These are phyloP conservation scores for Teratosphaeria gauchensis DNA, from an alignment of 2,329 filamentous ascomycete species.

Conservation along the genomic window DNA sequence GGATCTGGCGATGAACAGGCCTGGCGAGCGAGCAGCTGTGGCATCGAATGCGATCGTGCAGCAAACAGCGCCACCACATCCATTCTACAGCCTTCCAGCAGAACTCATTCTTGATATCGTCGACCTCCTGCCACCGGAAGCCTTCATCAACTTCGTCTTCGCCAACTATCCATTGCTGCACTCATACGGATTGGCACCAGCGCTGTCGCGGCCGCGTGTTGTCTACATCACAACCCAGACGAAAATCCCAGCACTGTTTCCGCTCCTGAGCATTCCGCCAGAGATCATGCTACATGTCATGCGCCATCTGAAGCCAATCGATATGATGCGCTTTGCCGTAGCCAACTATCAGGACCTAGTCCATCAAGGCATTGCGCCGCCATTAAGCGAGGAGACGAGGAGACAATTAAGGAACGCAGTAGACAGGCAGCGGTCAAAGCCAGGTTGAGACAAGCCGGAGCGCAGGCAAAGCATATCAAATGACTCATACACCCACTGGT, in stretches of 20 bases:
- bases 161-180: slow-evolving; percentile 37
- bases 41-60: not conserved
- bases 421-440: not conserved
- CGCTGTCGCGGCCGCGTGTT: slow-evolving; percentile 21
- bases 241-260: slow-evolving; percentile 19
- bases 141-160: slow-evolving; percentile 38
- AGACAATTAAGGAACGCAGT: slow-evolving; percentile 17
- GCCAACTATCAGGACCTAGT: slow-evolving; percentile 27
- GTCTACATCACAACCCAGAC: slow-evolving; percentile 22
- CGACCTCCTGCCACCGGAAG: slow-evolving; percentile 28
- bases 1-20: not conserved
- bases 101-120: slow-evolving; percentile 40
- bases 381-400: slow-evolving; percentile 19
- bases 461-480: not conserved
- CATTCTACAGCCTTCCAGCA: slow-evolving; percentile 34
- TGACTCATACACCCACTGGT: not conserved
- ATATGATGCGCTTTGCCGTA: slow-evolving; percentile 32
- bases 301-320: slow-evolving; percentile 20
- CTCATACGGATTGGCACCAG: slow-evolving; percentile 27
- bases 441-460: not conserved
- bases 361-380: slow-evolving; percentile 25
- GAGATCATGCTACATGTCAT: slow-evolving; percentile 33
- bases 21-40: not conserved
- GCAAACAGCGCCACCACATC: slow-evolving; percentile 13
- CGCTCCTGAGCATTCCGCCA: slow-evolving; percentile 26